Base-by-base conservation (phyloP, 176 grass and related monocot genomes). In the Lolium multiflorum region DNA sequence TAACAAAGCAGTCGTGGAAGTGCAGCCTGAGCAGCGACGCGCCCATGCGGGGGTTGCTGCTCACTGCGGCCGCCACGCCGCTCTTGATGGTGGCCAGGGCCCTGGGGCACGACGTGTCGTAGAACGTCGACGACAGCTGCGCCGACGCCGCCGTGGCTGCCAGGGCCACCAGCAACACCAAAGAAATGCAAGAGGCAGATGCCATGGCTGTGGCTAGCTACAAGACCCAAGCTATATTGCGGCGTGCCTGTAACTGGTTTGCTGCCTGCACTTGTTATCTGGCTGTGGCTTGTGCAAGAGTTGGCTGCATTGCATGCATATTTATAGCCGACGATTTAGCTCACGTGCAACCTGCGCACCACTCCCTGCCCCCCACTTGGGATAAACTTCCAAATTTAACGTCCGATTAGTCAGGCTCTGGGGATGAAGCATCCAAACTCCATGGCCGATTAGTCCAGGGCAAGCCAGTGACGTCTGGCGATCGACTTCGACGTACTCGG, bases 1-100 rank as follows among this genome's bases (percentile, higher is more conserved):
- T 35, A 21, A 98, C 96, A 86, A 98, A 98, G 90, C 96, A 95
- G 82, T 98, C 96, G 51, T 98, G 93, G 91, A 95, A 98, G 71
- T 95, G 93, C 26, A 98, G 89, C 58, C 96, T 79, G 67, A 98
- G 69, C 41, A 95, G 81, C 21, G 96, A 95, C 0, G 96, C 96
- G 0, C 91, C 96, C 93, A 95, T 89, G 25, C 93, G 91, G 9
- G 37, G 37, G 41, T 97, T 86, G 2, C 31, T 37, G 31, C 31
- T 39, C 31, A 97, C 90, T 0, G 94, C 92, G 9, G 90, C 64
- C 14, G 21, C 57, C 49, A 97, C 94, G 0, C 63, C 90, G 72
- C 84, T 90, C 47, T 44, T 87, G 84, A 97, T 97, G 52, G 90
- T 97, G 55, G 88, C 77, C 77, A 89, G n/a, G 51, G 88, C 90